phyloP scores from a whole-genome alignment of 176 grass and related monocot species.

The Musa acuminata region DNA sequence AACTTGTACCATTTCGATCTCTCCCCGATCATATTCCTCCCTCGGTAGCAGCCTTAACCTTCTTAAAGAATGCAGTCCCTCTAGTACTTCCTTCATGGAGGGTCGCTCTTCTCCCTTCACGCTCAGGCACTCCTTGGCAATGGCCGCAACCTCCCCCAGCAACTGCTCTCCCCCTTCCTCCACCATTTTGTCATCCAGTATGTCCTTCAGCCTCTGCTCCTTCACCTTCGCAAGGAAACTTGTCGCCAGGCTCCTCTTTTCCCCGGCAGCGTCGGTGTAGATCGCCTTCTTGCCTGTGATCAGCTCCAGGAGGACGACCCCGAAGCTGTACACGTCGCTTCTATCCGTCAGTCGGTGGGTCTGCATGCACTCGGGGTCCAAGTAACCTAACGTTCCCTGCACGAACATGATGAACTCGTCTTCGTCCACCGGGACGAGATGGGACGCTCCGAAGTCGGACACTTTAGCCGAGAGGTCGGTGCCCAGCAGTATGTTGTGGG shows the following conservation, averaged over 20 bases:
- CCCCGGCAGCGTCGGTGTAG: not conserved
- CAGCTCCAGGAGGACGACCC: not conserved
- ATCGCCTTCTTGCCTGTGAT: not conserved
- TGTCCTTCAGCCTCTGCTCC: not conserved
- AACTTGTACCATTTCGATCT: no score
- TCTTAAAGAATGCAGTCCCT: not conserved
- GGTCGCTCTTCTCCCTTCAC: not conserved
- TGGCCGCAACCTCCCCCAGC: not conserved
- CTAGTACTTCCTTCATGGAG: not conserved
- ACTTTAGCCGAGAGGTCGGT: not conserved
- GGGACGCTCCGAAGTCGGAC: not conserved
- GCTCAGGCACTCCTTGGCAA: not conserved
- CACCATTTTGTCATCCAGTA: not conserved
- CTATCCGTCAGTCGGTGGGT: not conserved
- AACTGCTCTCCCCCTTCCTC: not conserved
- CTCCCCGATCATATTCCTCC: no score
- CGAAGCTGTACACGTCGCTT: not conserved
- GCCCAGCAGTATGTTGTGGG: not conserved
- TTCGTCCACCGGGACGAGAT: not conserved
- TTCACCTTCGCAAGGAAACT: not conserved
- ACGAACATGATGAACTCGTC: not conserved
- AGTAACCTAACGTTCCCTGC: not conserved
- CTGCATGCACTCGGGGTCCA: not conserved
- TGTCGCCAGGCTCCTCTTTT: not conserved
- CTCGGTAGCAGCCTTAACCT: no score